Percentiles rank a stretch among this genome's conserved stretches.
phyloP scores from a whole-genome alignment of 768 basidiomycete species.

The Hericium coralloides region DNA sequence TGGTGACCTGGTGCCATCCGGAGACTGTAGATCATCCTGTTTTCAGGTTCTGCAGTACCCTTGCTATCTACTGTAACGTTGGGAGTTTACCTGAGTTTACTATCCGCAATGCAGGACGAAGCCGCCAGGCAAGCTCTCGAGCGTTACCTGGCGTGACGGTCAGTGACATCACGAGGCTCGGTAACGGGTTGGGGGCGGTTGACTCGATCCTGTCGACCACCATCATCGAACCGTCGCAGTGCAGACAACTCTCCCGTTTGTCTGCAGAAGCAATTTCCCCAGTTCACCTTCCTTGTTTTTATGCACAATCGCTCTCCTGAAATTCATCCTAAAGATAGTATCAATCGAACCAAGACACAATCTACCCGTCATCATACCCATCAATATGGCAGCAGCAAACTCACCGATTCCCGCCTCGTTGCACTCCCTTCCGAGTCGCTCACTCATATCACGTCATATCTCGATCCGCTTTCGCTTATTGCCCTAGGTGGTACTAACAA shows the following conservation, averaged over 20 bases:
- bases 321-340: constrained; percentile 29
- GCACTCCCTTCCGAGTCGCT: constrained; percentile 64
- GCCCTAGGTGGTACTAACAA: constrained; percentile 45
- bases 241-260: constrained; percentile 16
- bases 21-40: no score
- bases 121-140: no score
- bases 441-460: constrained; percentile 65
- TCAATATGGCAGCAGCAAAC: constrained; percentile 18
- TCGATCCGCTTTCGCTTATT: constrained; percentile 54
- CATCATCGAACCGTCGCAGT: constrained; percentile 10
- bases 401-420: constrained; percentile 13
- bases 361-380: constrained; percentile 26
- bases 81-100: no score
- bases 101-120: no score
- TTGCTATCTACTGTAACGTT: no score
- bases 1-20: no score
- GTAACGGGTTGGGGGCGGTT: not conserved
- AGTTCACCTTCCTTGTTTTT: constrained; percentile 32
- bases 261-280: constrained; percentile 17
- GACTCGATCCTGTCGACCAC: constrained; percentile 14
- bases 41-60: no score
- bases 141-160: no score
- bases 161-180: no score
- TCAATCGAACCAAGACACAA: constrained; percentile 22
- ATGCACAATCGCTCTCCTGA: constrained; percentile 55